phyloP scores from a whole-genome alignment of 805 yeast genomes.

The Blastobotrys peoriensis region DNA sequence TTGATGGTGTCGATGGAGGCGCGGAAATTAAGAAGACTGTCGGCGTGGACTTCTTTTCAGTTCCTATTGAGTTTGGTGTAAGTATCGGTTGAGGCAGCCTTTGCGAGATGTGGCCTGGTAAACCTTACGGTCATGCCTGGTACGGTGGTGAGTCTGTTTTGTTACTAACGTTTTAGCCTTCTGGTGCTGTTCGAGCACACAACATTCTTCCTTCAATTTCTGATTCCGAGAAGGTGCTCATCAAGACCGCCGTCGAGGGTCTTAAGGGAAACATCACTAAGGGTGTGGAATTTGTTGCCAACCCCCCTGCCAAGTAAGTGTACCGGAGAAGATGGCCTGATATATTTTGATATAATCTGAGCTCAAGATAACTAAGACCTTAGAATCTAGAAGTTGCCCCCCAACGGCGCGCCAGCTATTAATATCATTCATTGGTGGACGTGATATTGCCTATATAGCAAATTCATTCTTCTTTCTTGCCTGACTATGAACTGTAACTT shows the following conservation, averaged over 20 bases:
- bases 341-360: not conserved
- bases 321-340: not conserved
- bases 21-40: slow-evolving; percentile 64
- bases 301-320: slow-evolving; percentile 27
- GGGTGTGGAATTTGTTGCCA: slow-evolving; percentile 76
- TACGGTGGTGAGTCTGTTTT: too few relatives aligned
- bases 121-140: too few relatives aligned
- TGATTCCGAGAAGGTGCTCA: slow-evolving; percentile 76
- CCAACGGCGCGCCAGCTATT: not conserved
- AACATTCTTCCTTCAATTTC: slow-evolving; percentile 60
- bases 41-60: slow-evolving; percentile 72
- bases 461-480: not conserved
- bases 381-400: not conserved
- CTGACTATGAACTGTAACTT: not conserved
- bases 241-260: slow-evolving; percentile 80
- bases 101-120: not conserved
- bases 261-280: slow-evolving; percentile 85
- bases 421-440: too few relatives aligned
- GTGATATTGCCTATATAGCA: not conserved
- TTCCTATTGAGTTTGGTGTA: slow-evolving; percentile 61
- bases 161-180: slow-evolving; percentile 29
- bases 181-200: slow-evolving; percentile 65
- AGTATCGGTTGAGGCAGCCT: not conserved
- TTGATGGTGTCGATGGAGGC: slow-evolving; percentile 36
- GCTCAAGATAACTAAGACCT: not conserved